A percentile compares a stretch with the other conserved stretches of the same genome.
phyloP scores from a whole-genome alignment of 1,284 basidiomycete species.

The Ustilago loliicola region DNA sequence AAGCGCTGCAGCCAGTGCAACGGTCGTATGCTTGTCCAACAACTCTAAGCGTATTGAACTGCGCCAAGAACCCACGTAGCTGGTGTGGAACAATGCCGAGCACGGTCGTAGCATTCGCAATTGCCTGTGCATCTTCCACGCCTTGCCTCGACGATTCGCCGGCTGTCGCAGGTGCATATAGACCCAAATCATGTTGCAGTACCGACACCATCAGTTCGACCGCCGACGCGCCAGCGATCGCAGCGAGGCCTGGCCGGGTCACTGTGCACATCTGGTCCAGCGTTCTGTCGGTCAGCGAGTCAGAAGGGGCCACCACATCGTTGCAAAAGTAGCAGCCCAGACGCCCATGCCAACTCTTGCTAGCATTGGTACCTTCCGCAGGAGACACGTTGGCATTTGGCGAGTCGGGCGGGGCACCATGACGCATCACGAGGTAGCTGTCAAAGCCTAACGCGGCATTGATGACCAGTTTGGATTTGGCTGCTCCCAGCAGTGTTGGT shows the following conservation, averaged over 20 bases:
- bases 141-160: constrained; percentile 31
- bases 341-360: constrained; percentile 46
- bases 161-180: constrained; percentile 41
- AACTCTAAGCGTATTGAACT: constrained; percentile 86
- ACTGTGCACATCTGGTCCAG: constrained; percentile 99
- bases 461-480: constrained; percentile 90
- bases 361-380: constrained; percentile 21
- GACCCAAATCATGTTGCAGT: constrained; percentile 78
- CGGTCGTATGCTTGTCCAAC: constrained; percentile 86
- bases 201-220: constrained; percentile 92
- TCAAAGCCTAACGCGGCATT: constrained; percentile 97
- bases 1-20: constrained; percentile 83
- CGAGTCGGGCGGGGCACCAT: constrained; percentile 77
- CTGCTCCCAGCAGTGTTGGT: constrained; percentile 86
- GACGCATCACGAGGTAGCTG: constrained; percentile 95
- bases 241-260: constrained; percentile 92
- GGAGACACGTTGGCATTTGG: not conserved
- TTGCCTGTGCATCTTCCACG: constrained; percentile 32
- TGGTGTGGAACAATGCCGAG: constrained; percentile 93
- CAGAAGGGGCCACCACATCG: constrained; percentile 94
- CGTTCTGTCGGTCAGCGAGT: constrained; percentile 91
- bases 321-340: constrained; percentile 97
- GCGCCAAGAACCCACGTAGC: constrained; percentile 86
- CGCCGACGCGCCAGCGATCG: constrained; percentile 89
- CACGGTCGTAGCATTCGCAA: constrained; percentile 38